A percentile compares a stretch with the other conserved stretches of the same genome.
Evolutionary conservation across 768 basidiomycete genomes (phyloP).

Genomic region (Cyathus striatus): DNA sequence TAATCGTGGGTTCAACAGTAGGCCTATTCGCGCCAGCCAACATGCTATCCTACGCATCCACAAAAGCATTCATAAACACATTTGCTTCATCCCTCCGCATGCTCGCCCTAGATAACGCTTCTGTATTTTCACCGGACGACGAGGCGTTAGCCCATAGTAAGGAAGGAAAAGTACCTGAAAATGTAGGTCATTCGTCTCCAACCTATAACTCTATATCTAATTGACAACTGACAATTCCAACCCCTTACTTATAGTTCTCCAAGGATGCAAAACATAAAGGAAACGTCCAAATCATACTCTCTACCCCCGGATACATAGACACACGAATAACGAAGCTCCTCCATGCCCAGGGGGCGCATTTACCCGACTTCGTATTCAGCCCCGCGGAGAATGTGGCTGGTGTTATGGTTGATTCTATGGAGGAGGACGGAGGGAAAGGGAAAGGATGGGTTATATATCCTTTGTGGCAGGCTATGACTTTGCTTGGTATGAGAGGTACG

Average conservation of each 20-base stretch:
- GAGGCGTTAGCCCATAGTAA: neutral
- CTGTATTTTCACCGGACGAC: neutral
- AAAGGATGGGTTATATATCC: conserved; percentile 19
- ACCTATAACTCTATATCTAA: too few species aligned
- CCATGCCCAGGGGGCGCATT: conserved; percentile 15
- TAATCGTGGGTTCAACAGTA: conserved; percentile 21
- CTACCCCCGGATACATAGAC: conserved; percentile 21
- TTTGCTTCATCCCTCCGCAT: conserved; percentile 22
- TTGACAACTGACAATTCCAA: too few species aligned
- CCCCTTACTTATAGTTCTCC: too few species aligned
- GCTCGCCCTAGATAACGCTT: conserved; percentile 14
- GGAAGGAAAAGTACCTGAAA: neutral
- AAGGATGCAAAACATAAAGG: too few species aligned
- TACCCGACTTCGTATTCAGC: conserved; percentile 12
- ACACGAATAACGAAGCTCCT: conserved; percentile 20
- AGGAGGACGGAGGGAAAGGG: conserved; percentile 4
- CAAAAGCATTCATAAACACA: conserved; percentile 24
- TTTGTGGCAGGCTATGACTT: conserved; percentile 12
- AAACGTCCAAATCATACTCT: conserved; percentile 20
- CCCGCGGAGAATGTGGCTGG: conserved; percentile 15
- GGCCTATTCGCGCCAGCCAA: conserved; percentile 22
- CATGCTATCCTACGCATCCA: conserved; percentile 25
- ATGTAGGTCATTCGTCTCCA: neutral
- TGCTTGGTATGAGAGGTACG: conserved; percentile 18
- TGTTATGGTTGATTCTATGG: conserved; percentile 18